A percentile compares a stretch with the other conserved stretches of the same genome.
phyloP scores from a whole-genome alignment of 352 stramenopile genomes.

The Aphanomyces astaci region DNA sequence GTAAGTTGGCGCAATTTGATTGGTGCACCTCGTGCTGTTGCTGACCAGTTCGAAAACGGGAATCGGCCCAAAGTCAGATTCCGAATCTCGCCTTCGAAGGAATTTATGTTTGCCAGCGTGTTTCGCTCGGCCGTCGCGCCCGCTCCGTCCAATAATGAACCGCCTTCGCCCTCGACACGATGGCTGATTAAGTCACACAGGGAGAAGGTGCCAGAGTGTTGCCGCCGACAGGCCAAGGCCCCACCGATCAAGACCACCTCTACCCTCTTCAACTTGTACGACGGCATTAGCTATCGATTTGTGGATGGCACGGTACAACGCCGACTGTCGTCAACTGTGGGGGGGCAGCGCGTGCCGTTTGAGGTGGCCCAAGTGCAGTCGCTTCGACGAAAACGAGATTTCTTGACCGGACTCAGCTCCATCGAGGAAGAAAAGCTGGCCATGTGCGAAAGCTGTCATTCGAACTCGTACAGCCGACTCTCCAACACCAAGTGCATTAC shows the following conservation, averaged over 20 bases:
- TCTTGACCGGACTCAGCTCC: not conserved
- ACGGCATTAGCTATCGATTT: constrained; percentile 8
- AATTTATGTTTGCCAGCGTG: not conserved
- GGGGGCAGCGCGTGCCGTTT: not conserved
- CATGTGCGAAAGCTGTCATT: constrained; percentile 3
- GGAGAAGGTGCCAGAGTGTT: not conserved
- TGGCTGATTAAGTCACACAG: not conserved
- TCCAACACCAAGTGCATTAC: constrained; percentile 11
- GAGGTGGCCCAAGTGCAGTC: not conserved
- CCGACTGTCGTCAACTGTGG: not conserved
- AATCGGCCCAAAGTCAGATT: not conserved
- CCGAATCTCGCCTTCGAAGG: not conserved
- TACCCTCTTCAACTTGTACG: not conserved
- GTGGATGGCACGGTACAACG: not conserved
- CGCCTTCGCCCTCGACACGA: no score
- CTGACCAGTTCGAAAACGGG: no score
- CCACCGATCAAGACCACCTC: not conserved
- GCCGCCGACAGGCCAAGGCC: not conserved
- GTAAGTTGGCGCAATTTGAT: not conserved
- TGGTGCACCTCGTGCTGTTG: not conserved
- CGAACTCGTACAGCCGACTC: not conserved
- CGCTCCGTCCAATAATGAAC: no score
- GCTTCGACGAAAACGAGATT: not conserved
- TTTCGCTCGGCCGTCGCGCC: no score
- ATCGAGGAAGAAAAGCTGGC: not conserved